Conservation (phyloP, 1,284 basidiomycete genomes). For the Moesziomyces sp. region DNA sequence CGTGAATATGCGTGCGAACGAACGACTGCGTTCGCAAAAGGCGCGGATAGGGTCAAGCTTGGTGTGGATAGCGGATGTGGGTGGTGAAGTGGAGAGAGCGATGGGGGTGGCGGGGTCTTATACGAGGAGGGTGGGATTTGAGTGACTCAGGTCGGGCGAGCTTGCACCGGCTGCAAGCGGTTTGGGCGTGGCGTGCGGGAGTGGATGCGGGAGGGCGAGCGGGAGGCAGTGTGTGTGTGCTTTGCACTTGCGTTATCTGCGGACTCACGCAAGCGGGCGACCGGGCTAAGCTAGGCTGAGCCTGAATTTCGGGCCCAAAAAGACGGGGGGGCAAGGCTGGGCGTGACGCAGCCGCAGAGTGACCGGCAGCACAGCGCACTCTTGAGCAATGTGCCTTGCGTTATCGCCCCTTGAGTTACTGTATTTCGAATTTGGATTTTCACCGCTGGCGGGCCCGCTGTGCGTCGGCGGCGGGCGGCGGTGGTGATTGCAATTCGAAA, state of each 20-base stretch:
- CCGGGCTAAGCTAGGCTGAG: neutral
- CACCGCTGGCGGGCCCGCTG: too few species aligned
- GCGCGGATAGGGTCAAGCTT: neutral
- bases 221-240: neutral
- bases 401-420: too few species aligned
- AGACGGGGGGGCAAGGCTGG: neutral
- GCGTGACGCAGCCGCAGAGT: neutral
- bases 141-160: conserved; percentile 46
- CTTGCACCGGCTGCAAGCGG: conserved; percentile 4
- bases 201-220: too few species aligned
- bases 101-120: conserved; percentile 31
- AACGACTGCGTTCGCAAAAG: too few species aligned
- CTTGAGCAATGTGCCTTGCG: too few species aligned
- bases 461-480: too few species aligned
- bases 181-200: neutral
- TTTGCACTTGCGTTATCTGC: too few species aligned
- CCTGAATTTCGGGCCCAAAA: neutral
- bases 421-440: too few species aligned
- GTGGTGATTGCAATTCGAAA: too few species aligned
- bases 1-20: too few species aligned
- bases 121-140: conserved; percentile 6
- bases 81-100: neutral
- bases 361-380: too few species aligned
- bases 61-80: conserved; percentile 62
- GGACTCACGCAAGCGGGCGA: neutral